Conservation (phyloP, 768 basidiomycete genomes). For the Lanmaoa rubissima region DNA sequence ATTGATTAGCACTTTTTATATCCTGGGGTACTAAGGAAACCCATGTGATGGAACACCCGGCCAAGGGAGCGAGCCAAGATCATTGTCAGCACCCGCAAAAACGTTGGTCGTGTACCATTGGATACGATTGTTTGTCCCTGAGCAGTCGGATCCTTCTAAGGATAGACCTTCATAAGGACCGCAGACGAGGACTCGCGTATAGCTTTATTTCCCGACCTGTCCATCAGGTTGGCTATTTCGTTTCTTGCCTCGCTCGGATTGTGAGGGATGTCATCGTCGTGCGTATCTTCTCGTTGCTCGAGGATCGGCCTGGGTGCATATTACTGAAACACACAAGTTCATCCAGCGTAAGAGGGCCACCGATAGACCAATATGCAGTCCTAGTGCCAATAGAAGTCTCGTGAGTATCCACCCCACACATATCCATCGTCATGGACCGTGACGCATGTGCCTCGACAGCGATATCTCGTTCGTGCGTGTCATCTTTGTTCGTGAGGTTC, state of each 20-base stretch:
- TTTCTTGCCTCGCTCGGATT: neutral
- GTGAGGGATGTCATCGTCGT: constrained; percentile 1
- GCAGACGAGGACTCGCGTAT: too few species aligned
- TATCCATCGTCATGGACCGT: neutral
- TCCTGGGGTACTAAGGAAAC: neutral
- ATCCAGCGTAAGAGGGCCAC: neutral
- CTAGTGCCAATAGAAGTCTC: constrained; percentile 5
- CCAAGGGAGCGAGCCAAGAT: neutral
- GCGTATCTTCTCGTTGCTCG: neutral
- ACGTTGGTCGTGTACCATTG: neutral
- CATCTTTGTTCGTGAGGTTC: neutral
- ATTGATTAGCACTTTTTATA: neutral
- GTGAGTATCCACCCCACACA: neutral
- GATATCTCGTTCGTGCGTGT: constrained; percentile 7
- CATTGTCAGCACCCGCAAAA: neutral
- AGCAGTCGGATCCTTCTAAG: neutral
- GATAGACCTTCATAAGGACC: neutral
- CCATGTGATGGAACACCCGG: neutral
- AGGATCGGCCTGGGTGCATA: neutral
- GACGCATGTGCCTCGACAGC: neutral
- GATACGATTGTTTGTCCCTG: neutral
- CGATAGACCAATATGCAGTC: neutral
- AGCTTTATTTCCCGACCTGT: neutral
- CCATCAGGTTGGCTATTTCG: neutral
- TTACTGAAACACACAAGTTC: neutral